These are phyloP conservation scores for Cadophora luteo-olivacea DNA, from an alignment of 2,329 filamentous ascomycete genomes.

Conservation along the genomic window DNA sequence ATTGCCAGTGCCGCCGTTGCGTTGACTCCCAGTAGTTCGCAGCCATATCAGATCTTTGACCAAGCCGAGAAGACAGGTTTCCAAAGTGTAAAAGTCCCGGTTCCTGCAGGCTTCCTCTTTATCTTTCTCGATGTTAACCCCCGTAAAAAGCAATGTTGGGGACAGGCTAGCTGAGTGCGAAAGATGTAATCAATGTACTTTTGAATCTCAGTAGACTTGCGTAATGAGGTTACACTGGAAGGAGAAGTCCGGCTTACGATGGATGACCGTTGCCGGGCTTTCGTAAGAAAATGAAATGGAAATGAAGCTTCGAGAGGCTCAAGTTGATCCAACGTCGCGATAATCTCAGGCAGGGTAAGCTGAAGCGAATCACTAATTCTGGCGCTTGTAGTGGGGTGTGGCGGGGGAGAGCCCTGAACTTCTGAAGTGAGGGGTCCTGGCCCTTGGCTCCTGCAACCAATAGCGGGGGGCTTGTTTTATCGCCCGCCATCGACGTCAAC, in stretches of 20 bases:
- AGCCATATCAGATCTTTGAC: conserved; percentile 34
- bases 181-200: neutral
- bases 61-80: neutral
- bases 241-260: neutral
- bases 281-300: neutral
- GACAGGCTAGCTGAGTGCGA: neutral
- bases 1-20: conserved; percentile 89
- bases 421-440: neutral
- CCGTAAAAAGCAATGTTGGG: neutral
- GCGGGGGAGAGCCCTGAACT: neutral
- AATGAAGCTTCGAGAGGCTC: neutral
- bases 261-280: neutral
- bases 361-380: neutral
- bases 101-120: neutral
- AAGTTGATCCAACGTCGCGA: conserved; percentile 9
- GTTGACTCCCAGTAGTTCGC: conserved; percentile 96
- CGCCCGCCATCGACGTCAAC: neutral
- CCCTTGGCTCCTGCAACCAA: neutral
- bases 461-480: neutral
- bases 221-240: neutral
- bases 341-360: neutral
- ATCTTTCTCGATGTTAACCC: neutral
- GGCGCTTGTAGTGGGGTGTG: conserved; percentile 11
- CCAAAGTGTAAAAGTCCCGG: neutral
- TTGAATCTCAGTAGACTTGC: neutral